phyloP scores from a whole-genome alignment of 208 protist species.

The Leishmania amazonensis region DNA sequence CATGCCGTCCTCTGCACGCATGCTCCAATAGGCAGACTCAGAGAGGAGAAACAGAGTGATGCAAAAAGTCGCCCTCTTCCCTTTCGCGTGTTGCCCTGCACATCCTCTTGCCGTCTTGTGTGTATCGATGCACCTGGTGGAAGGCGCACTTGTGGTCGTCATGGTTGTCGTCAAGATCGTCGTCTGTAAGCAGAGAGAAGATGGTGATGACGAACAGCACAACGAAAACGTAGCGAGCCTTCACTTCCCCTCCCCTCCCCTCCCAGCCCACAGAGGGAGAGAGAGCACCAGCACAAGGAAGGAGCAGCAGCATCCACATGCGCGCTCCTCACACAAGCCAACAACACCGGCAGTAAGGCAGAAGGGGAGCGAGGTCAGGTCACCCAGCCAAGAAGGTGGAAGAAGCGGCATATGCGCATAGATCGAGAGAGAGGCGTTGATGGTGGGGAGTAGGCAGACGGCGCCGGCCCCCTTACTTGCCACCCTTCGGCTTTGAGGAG shows the following conservation, averaged over 20 bases:
- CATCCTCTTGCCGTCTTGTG: not conserved
- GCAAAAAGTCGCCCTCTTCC: not conserved
- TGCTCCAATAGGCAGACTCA: not conserved
- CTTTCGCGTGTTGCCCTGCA: not conserved
- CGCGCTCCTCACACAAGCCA: not conserved
- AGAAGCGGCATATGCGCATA: not conserved
- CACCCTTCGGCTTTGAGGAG: not conserved
- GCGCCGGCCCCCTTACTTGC: not conserved
- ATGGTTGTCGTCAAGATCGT: not conserved
- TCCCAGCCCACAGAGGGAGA: not conserved
- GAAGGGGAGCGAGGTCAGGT: not conserved
- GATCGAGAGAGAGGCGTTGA: not conserved
- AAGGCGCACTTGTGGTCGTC: not conserved
- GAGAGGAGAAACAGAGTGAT: not conserved
- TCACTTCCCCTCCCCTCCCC: not conserved
- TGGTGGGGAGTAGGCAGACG: not conserved
- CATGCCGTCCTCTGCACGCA: not conserved
- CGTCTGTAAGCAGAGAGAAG: constrained; percentile 5
- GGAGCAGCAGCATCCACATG: not conserved
- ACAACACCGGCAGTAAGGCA: not conserved
- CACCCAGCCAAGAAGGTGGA: not conserved
- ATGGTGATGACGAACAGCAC: constrained; percentile 1
- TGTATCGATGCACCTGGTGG: not conserved
- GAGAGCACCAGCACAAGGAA: not conserved
- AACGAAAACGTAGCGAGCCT: constrained; percentile 2